phyloP scores from a whole-genome alignment of 2,329 filamentous ascomycete species.

The Sphaerostilbella broomeana region DNA sequence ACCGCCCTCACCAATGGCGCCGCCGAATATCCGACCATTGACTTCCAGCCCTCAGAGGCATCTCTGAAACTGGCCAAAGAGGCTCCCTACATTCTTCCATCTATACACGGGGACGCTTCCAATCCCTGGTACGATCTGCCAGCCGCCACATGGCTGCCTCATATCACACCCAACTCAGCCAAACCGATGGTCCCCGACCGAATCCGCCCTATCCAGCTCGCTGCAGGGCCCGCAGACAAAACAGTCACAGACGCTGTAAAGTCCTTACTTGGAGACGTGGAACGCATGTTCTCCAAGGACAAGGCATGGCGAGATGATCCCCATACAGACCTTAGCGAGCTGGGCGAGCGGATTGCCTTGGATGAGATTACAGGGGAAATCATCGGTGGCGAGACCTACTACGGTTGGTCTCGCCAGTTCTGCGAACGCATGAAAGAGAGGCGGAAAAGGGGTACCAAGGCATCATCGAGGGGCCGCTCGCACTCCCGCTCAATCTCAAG shows the following conservation, averaged over 20 bases:
- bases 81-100: slow-evolving; percentile 63
- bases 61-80: slow-evolving; percentile 43
- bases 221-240: slow-evolving; percentile 60
- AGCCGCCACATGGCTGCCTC: slow-evolving; percentile 72
- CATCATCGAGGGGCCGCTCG: slow-evolving; percentile 29
- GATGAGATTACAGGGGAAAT: slow-evolving; percentile 62
- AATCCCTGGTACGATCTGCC: slow-evolving; percentile 77
- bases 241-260: slow-evolving; percentile 63
- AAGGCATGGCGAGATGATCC: slow-evolving; percentile 41
- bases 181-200: slow-evolving; percentile 64
- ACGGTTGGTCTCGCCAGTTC: slow-evolving; percentile 78
- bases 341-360: slow-evolving; percentile 62
- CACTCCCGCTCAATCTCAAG: slow-evolving; percentile 24
- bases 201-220: slow-evolving; percentile 65
- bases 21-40: slow-evolving; percentile 17
- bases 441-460: slow-evolving; percentile 26
- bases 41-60: slow-evolving; percentile 18
- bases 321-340: slow-evolving; percentile 60
- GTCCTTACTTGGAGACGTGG: slow-evolving; percentile 60
- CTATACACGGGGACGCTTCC: slow-evolving; percentile 67
- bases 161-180: slow-evolving; percentile 69
- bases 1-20: slow-evolving; percentile 43
- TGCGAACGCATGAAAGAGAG: slow-evolving; percentile 72
- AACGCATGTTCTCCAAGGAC: slow-evolving; percentile 57
- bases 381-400: slow-evolving; percentile 66